These are phyloP conservation scores for Cyberlindnera americana DNA, from an alignment of 805 yeast species.

Conservation along the genomic window DNA sequence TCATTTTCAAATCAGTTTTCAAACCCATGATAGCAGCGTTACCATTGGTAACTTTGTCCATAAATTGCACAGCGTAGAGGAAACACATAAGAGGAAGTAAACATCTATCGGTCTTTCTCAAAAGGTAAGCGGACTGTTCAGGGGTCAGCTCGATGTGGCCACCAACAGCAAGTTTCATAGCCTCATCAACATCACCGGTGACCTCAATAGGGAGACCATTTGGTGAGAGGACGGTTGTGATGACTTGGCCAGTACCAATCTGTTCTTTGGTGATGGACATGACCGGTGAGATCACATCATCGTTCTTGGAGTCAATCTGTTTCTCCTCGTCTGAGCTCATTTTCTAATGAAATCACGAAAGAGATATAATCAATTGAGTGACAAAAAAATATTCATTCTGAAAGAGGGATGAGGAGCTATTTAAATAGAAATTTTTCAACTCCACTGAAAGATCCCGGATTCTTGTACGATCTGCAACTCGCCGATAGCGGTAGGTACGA, in stretches of 20 bases:
- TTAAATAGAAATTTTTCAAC: no score
- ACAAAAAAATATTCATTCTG: no score
- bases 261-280: constrained; percentile 9
- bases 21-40: constrained; percentile 52
- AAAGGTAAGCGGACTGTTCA: constrained; percentile 4
- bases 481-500: no score
- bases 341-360: no score
- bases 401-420: no score
- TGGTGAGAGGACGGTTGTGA: constrained; percentile 11
- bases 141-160: constrained; percentile 5
- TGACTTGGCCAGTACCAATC: constrained; percentile 8
- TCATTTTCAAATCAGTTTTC: constrained; percentile 42
- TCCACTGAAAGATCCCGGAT: no score
- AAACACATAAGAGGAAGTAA: constrained; percentile 9
- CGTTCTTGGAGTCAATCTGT: constrained; percentile 3
- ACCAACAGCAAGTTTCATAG: constrained; percentile 10
- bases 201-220: constrained; percentile 4
- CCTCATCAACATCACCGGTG: constrained; percentile 14
- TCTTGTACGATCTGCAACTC: no score
- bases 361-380: background rate
- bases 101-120: constrained; percentile 10
- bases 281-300: constrained; percentile 5
- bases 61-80: constrained; percentile 7
- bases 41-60: constrained; percentile 14
- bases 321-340: constrained; percentile 13